phyloP scores from a whole-genome alignment of 805 yeast species.

The Starmerella asiatica region DNA sequence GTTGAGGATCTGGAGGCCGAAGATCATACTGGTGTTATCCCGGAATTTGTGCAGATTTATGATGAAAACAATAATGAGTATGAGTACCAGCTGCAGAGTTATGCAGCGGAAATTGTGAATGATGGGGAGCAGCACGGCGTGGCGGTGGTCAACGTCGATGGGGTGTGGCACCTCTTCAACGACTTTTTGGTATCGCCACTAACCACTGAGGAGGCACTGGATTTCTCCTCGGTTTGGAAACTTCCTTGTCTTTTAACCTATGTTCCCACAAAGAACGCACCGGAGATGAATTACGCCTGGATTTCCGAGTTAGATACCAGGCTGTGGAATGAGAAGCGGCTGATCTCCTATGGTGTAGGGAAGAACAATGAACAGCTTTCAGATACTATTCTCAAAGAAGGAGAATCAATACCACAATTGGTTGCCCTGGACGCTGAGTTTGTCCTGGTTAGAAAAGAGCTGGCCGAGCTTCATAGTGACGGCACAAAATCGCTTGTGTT shows the following conservation, averaged over 20 bases:
- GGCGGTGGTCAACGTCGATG: conserved; percentile 23
- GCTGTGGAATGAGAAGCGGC: conserved; percentile 60
- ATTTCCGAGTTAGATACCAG: conserved; percentile 41
- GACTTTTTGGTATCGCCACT: conserved; percentile 77
- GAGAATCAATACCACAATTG: conserved; percentile 54
- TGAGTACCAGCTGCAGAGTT: conserved; percentile 26
- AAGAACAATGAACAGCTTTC: conserved; percentile 17
- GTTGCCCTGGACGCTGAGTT: conserved; percentile 97
- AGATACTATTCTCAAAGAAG: conserved; percentile 51
- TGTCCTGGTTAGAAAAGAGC: conserved; percentile 67
- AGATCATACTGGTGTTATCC: neutral
- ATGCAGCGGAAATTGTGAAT: conserved; percentile 26
- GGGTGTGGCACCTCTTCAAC: conserved; percentile 68
- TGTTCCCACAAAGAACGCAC: conserved; percentile 3
- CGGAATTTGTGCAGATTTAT: neutral
- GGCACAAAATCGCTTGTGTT: conserved; percentile 57
- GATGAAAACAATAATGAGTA: neutral
- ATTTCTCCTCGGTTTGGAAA: conserved; percentile 67
- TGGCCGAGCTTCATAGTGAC: conserved; percentile 58
- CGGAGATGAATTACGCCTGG: conserved; percentile 37
- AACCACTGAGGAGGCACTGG: conserved; percentile 62
- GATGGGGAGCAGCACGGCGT: conserved; percentile 27
- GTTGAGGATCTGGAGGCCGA: neutral
- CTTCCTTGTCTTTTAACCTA: conserved; percentile 36
- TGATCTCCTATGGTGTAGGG: conserved; percentile 47